phyloP scores from a whole-genome alignment of 176 grass and related monocot species.

The sorghum (Sorghum bicolor) region Sorghum_bicolor_NCBIv3 NC_012871.2:49589501-49590000 shows the following conservation, averaged over 20 bases:
- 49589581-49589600: no score
- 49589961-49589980: no score
- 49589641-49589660: not conserved
- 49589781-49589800: not conserved
- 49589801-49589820: no score
- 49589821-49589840: no score
- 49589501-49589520: not conserved
- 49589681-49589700: not conserved
- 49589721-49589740: not conserved
- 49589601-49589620: not conserved
- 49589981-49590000: no score
- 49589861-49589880: no score
- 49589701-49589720: not conserved
- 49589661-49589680: not conserved
- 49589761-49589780: not conserved
- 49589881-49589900: no score
- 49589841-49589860: no score
- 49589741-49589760: not conserved
- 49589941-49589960: no score
- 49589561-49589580: not conserved
- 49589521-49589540: not conserved
- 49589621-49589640: no score
- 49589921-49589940: no score
- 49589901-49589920: no score
- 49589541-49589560: not conserved